Base-by-base conservation (phyloP, 73 alveolate species). In the Paramecium tetraurelia region DNA sequence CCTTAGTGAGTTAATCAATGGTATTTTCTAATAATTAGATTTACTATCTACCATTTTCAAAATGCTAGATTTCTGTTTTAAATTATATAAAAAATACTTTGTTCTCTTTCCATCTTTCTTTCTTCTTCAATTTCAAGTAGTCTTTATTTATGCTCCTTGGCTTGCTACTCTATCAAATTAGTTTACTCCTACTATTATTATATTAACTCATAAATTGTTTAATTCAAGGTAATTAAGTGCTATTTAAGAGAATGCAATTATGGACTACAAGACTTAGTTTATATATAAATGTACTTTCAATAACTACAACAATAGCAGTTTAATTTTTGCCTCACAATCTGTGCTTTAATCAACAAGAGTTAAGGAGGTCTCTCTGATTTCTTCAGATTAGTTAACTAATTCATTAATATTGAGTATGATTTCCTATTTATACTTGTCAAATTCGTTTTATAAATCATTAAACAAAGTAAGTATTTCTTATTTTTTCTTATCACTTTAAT, bases 1-100 rank as follows among this genome's bases (percentile, higher is more conserved):
- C 90, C 24, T 46, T 80, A 33, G 43, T 22, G 0, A 80, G 9
- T 24, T 22, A 44, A 40, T 80, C 76, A 7, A 80, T 22, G 4
- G 27, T 31, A 22, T 80, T 31, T 80, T 80, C 90, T 80, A 80
- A 80, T 46, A 18, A 41, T 48, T 80, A 43, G 18, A 80, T 80
- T 44, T 80, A 48, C 57, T 80, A 24, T 80, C 90, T 80, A n/a
- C 90, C 90, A 80, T 46, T 80, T 80, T 80, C 90, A 80, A 80
- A 80, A 80, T 80, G 76, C 58, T 80, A 43, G 10, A 31, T 31
- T 80, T 48, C 69, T 75, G 35, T 75, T 38, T 75, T 53, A 53
- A 53, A 36, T 16, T 35, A 75, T 75, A 38, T 48, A 35, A 29
- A 29, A 35, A 1, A 75, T 75, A 75, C 87, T 80, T 35, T 80